Conservation (phyloP, 2,329 filamentous ascomycete genomes). For the Plenodomus lindquistii region DNA sequence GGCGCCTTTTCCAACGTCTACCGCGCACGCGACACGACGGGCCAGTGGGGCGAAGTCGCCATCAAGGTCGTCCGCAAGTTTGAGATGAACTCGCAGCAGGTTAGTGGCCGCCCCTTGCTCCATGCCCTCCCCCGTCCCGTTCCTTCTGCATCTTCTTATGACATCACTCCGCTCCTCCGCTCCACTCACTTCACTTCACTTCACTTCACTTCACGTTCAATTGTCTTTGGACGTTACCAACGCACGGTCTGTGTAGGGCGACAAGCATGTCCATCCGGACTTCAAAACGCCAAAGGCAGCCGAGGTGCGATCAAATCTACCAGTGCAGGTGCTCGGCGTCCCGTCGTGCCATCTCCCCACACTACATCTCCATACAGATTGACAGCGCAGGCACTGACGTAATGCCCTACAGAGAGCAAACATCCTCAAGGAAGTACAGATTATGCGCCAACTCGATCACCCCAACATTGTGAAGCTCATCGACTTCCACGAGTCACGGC, state of each 20-base stretch:
- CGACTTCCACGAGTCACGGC: constrained; percentile 88
- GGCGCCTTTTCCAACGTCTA: constrained; percentile 99
- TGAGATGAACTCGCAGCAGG: constrained; percentile 98
- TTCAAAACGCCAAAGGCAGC: constrained; percentile 91
- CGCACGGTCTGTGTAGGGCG: constrained; percentile 67
- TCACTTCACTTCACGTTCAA: constrained; percentile 31
- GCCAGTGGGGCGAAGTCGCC: constrained; percentile 77
- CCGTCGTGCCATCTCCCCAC: constrained; percentile 25
- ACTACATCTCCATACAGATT: constrained; percentile 20
- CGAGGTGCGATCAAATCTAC: constrained; percentile 73
- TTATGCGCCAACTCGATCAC: constrained; percentile 96
- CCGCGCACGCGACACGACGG: constrained; percentile 75
- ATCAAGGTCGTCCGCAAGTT: constrained; percentile 99
- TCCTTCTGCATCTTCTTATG: constrained; percentile 33
- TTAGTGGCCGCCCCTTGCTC: constrained; percentile 59
- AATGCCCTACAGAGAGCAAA: constrained; percentile 75
- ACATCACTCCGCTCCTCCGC: constrained; percentile 40
- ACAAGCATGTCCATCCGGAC: constrained; percentile 91
- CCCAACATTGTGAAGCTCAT: constrained; percentile 94
- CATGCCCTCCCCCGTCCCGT: constrained; percentile 22
- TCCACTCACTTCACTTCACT: constrained; percentile 30
- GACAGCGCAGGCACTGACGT: constrained; percentile 48
- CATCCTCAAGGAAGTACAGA: constrained; percentile 97
- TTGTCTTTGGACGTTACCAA: constrained; percentile 53
- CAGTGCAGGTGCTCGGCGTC: constrained; percentile 34